Conservation (phyloP, 257 asterid species). For the Solanum phureja region DNA sequence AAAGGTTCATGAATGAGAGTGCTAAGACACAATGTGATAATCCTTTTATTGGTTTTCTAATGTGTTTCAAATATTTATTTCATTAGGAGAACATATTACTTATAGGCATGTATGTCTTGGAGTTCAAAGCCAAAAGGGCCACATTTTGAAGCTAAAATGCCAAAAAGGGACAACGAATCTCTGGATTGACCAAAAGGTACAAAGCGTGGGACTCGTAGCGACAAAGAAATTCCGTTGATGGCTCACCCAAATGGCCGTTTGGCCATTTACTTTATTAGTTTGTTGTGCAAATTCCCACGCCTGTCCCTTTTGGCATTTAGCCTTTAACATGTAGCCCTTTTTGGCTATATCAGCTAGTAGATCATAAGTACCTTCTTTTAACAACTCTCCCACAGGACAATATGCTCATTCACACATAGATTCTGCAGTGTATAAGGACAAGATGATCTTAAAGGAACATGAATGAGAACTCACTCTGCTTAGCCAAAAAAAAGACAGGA, state of each 20-base stretch:
- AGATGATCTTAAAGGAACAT: not conserved
- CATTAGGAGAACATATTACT: not conserved
- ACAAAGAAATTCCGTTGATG: no score
- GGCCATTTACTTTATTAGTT: no score
- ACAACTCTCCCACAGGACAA: not conserved
- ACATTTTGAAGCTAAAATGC: not conserved
- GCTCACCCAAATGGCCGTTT: no score
- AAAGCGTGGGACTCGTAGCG: no score
- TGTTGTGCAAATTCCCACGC: no score
- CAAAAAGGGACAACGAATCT: not conserved
- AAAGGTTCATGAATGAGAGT: not conserved
- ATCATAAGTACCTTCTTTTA: not conserved
- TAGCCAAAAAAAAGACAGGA: not conserved
- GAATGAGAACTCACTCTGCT: not conserved
- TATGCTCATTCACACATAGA: not conserved
- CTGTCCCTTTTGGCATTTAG: no score
- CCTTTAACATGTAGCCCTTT: no score
- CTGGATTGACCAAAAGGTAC: no score
- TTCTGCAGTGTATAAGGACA: not conserved
- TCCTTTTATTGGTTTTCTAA: not conserved
- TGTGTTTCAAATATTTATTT: not conserved
- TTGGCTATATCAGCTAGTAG: not conserved
- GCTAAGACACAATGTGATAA: not conserved
- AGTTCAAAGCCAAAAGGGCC: no score
- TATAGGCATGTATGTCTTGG: not conserved